Percentiles rank a stretch among this genome's conserved stretches.
These are phyloP conservation scores for Elymus sibiricus DNA, from an alignment of 176 grass and related monocot genomes.

Conservation along the genomic window DNA sequence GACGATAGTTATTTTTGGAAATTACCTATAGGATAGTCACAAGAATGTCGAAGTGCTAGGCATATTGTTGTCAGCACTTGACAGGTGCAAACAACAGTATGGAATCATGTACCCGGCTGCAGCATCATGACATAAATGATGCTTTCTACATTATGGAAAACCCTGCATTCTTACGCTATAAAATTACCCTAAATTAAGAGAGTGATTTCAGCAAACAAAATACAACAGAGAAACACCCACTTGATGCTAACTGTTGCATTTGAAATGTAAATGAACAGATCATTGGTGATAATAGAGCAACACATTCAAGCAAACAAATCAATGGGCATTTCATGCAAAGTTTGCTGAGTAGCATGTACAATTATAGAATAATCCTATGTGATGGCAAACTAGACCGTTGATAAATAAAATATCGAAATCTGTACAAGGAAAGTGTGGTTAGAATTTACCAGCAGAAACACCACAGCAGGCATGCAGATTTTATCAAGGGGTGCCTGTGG, in stretches of 20 bases:
- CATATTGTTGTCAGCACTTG: too few species aligned
- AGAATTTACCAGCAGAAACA: slow-evolving; percentile 80
- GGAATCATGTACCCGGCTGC: too few species aligned
- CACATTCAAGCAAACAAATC: too few species aligned
- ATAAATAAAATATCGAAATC: neutral
- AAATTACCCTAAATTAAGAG: neutral
- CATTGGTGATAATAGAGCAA: neutral
- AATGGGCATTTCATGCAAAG: neutral
- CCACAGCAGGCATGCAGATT: slow-evolving; percentile 90
- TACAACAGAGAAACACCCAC: neutral
- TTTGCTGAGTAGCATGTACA: neutral
- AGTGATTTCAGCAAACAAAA: neutral
- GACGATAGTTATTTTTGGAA: too few species aligned
- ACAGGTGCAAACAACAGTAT: too few species aligned
- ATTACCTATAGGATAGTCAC: too few species aligned
- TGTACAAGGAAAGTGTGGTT: neutral
- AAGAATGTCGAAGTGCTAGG: too few species aligned
- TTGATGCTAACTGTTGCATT: neutral
- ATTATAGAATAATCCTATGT: neutral
- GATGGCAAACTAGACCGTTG: too few species aligned
- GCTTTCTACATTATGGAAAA: neutral
- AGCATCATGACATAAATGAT: neutral
- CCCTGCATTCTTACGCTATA: neutral
- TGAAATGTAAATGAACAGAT: neutral
- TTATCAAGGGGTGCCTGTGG: slow-evolving; percentile 78